Evolutionary conservation across 352 stramenopile species (phyloP).

Genomic region (Phytophthora ohioensis): DNA sequence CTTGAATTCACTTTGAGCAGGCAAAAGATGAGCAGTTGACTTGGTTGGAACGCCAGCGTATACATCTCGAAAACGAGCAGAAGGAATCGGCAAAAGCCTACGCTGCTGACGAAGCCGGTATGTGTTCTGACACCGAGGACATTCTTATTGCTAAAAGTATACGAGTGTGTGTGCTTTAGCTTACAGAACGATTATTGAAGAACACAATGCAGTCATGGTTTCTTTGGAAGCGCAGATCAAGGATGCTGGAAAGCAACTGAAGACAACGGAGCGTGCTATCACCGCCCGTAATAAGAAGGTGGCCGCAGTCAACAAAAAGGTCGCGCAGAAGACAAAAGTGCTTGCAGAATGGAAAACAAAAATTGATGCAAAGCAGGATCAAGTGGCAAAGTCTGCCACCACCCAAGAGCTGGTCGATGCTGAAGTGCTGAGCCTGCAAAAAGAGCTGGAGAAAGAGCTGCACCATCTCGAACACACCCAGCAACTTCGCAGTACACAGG

Average conservation of each 20-base stretch:
- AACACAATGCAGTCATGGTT: constrained; percentile 29
- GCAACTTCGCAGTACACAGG: constrained; percentile 15
- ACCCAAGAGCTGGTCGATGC: constrained; percentile 34
- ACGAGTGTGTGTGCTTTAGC: constrained; percentile 15
- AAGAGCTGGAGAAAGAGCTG: constrained; percentile 23
- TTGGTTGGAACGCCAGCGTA: constrained; percentile 52
- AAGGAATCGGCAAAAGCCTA: constrained; percentile 29
- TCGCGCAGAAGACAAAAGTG: constrained; percentile 28
- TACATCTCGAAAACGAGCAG: constrained; percentile 42
- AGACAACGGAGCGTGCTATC: constrained; percentile 35
- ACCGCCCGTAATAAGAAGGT: constrained; percentile 34
- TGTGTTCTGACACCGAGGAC: background rate
- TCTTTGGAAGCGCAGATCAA: constrained; percentile 36
- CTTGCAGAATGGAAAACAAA: constrained; percentile 34
- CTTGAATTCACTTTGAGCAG: constrained; percentile 15
- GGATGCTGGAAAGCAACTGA: constrained; percentile 31
- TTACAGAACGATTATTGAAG: constrained; percentile 19
- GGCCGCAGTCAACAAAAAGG: constrained; percentile 30
- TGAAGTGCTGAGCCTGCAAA: constrained; percentile 25
- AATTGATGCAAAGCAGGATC: constrained; percentile 22
- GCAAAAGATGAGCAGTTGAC: constrained; percentile 49
- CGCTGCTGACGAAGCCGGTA: constrained; percentile 40
- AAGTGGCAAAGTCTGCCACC: constrained; percentile 26
- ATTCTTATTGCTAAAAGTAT: constrained; percentile 5
- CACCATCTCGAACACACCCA: constrained; percentile 12